Percentiles rank a stretch among this genome's conserved stretches.
Conservation (phyloP, 352 stramenopile species). For the Phytopythium kandeliae region DNA sequence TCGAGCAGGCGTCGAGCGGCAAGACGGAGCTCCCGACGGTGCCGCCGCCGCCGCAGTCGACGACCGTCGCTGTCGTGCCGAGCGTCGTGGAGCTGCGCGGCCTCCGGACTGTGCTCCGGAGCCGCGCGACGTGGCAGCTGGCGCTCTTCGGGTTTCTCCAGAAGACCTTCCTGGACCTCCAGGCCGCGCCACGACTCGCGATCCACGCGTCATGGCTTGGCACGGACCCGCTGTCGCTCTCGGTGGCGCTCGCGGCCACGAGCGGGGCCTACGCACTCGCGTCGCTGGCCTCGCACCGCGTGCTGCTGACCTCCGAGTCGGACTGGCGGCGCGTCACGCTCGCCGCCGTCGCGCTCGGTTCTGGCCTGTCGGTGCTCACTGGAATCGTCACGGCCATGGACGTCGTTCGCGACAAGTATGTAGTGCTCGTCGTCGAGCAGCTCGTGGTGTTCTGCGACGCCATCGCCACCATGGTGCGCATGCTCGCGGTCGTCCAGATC, state of each 20-base stretch:
- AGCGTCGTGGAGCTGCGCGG: constrained; percentile 23
- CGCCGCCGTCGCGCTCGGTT: constrained; percentile 33
- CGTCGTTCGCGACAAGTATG: constrained; percentile 52
- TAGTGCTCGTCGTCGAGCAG: constrained; percentile 49
- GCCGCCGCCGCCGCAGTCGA: too few relatives aligned
- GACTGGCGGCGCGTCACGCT: constrained; percentile 59
- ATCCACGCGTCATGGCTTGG: constrained; percentile 58
- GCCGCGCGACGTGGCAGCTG: constrained; percentile 69
- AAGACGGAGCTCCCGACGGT: constrained; percentile 9
- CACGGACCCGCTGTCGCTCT: constrained; percentile 58
- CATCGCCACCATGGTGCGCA: constrained; percentile 67
- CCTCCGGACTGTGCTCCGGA: constrained; percentile 55
- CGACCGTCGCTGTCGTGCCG: too few relatives aligned
- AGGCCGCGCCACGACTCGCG: constrained; percentile 41
- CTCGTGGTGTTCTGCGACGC: constrained; percentile 56
- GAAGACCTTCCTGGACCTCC: constrained; percentile 57
- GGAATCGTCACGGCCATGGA: constrained; percentile 52
- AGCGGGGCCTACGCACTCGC: constrained; percentile 48
- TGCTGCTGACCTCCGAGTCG: constrained; percentile 31
- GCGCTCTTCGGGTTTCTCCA: constrained; percentile 62
- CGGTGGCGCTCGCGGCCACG: constrained; percentile 47
- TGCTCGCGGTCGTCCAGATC: constrained; percentile 76
- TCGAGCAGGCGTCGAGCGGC: neutral
- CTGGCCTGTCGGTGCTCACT: constrained; percentile 28
- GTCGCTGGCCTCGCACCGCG: constrained; percentile 47